phyloP scores from a whole-genome alignment of 129 eudicot genomes.

The Centella asiatica region DNA sequence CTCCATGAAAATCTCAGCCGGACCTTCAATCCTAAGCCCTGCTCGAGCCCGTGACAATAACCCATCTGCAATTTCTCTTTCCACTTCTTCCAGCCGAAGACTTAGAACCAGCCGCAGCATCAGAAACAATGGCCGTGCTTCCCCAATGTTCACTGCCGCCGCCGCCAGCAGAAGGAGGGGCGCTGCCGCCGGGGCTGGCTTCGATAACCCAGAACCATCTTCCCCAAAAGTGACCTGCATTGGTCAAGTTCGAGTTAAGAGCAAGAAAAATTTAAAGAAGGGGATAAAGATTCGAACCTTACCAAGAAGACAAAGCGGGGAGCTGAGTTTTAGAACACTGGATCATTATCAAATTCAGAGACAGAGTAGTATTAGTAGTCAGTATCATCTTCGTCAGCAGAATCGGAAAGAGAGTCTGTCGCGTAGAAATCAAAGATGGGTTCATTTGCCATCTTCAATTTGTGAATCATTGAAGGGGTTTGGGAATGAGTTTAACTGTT shows the following conservation, averaged over 20 bases:
- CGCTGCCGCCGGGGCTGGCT: constrained; percentile 37
- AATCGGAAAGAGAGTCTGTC: constrained; percentile 36
- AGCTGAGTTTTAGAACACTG: constrained; percentile 52
- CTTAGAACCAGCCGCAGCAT: constrained; percentile 63
- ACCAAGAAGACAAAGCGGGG: constrained; percentile 47
- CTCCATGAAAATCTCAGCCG: constrained; percentile 56
- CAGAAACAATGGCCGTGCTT: constrained; percentile 52
- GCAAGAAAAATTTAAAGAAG: constrained; percentile 69
- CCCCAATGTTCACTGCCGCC: constrained; percentile 56
- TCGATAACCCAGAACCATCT: constrained; percentile 88
- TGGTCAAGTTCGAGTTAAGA: constrained; percentile 89
- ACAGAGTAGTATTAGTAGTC: constrained; percentile 18
- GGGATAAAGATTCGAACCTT: constrained; percentile 41
- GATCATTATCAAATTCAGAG: constrained; percentile 26
- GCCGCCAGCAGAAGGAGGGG: constrained; percentile 43
- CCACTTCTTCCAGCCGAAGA: constrained; percentile 75
- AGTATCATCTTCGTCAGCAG: constrained; percentile 22
- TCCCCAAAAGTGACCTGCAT: constrained; percentile 98
- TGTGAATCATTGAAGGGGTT: constrained; percentile 63
- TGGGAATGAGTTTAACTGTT: constrained; percentile 65
- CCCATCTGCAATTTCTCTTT: constrained; percentile 41
- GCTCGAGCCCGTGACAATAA: constrained; percentile 46
- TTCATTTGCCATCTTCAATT: constrained; percentile 77
- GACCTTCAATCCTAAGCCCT: constrained; percentile 73
- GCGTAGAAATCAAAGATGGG: constrained; percentile 79